phyloP scores from a whole-genome alignment of 176 grass and related monocot species.

The Canna indica region DNA sequence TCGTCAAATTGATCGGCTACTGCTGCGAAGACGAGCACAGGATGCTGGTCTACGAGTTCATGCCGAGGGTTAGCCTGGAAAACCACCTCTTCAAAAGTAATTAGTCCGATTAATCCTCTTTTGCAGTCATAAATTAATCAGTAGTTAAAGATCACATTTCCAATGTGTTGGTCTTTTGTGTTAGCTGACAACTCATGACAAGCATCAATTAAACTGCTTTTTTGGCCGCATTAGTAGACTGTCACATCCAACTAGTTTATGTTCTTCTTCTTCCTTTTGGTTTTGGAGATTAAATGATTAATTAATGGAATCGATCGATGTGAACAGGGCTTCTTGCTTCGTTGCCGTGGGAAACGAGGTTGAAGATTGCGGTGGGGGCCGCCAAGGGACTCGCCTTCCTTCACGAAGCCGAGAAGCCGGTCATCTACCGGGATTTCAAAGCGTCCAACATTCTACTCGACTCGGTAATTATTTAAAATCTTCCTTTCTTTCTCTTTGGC shows the following conservation, averaged over 20 bases:
- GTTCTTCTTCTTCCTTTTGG: neutral
- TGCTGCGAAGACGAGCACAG: slow-evolving; percentile 84
- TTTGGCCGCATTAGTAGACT: too few relatives aligned
- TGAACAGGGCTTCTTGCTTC: slow-evolving; percentile 35
- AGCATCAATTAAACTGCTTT: too few relatives aligned
- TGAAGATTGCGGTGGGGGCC: slow-evolving; percentile 83
- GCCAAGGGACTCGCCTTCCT: slow-evolving; percentile 86
- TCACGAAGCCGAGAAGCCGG: slow-evolving; percentile 59
- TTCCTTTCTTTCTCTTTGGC: neutral
- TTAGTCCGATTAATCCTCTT: neutral
- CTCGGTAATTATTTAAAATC: slow-evolving; percentile 27
- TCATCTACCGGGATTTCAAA: slow-evolving; percentile 96
- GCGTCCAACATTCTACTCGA: slow-evolving; percentile 93
- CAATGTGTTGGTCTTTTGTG: too few relatives aligned
- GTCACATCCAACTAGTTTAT: too few relatives aligned
- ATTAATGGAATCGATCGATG: too few relatives aligned
- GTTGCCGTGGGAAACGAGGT: slow-evolving; percentile 76
- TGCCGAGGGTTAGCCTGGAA: slow-evolving; percentile 67
- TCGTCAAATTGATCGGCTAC: slow-evolving; percentile 72
- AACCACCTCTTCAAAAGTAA: slow-evolving; percentile 89
- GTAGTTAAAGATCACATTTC: too few relatives aligned
- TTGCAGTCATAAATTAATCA: neutral
- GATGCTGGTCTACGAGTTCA: slow-evolving; percentile 97
- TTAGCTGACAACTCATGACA: too few relatives aligned
- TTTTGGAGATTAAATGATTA: neutral